phyloP scores from a whole-genome alignment of 352 stramenopile genomes.

The Phytopythium aichiense region DNA sequence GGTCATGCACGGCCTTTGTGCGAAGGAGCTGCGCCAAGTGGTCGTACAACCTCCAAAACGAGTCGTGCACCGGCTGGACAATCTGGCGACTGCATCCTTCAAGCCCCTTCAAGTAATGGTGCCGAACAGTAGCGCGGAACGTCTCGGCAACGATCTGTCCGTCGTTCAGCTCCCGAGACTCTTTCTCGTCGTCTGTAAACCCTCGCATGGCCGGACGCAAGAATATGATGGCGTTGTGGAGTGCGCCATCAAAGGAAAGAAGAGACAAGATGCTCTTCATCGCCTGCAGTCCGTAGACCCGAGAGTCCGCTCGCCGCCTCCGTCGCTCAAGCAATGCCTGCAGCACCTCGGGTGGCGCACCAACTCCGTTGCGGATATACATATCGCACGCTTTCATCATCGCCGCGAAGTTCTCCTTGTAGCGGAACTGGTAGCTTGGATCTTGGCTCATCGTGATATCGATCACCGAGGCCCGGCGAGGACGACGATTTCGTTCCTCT shows the following conservation, averaged over 20 bases:
- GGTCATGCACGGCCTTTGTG: slow-evolving; percentile 31
- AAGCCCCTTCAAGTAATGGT: slow-evolving; percentile 86
- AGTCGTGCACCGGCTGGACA: slow-evolving; percentile 47
- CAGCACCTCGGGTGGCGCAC: slow-evolving; percentile 76
- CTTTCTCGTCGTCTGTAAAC: slow-evolving; percentile 83
- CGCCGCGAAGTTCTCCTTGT: slow-evolving; percentile 65
- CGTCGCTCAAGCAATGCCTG: slow-evolving; percentile 66
- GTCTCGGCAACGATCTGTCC: slow-evolving; percentile 72
- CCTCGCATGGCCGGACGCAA: slow-evolving; percentile 78
- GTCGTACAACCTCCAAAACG: slow-evolving; percentile 77
- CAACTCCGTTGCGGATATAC: slow-evolving; percentile 82
- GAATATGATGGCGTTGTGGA: slow-evolving; percentile 77
- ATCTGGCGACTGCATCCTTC: slow-evolving; percentile 73
- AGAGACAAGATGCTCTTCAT: slow-evolving; percentile 72
- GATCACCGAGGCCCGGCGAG: not conserved
- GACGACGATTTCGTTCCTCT: not conserved
- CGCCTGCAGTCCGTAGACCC: slow-evolving; percentile 74
- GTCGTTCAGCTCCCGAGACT: slow-evolving; percentile 75
- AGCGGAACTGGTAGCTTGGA: slow-evolving; percentile 29
- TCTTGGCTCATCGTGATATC: slow-evolving; percentile 9
- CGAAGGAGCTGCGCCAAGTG: slow-evolving; percentile 58
- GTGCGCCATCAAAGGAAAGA: slow-evolving; percentile 72
- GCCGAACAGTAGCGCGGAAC: slow-evolving; percentile 79
- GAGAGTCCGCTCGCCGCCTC: slow-evolving; percentile 64
- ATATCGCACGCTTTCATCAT: slow-evolving; percentile 85